Conservation (phyloP, 306 rosid species). For the barrel medic (Medicago truncatula) region MtrunA17r5.0-ANR NC_053044.1:27530001-27530500, state of each 20-base stretch:
- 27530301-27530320: conserved; percentile 87
- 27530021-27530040: conserved; percentile 88
- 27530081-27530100: conserved; percentile 86
- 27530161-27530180: conserved; percentile 4
- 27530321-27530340: conserved; percentile 94
- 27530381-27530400: conserved; percentile 33
- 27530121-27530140: conserved; percentile 85
- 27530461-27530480: conserved; percentile 19
- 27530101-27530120: conserved; percentile 76
- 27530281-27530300: conserved; percentile 92
- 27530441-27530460: conserved; percentile 23
- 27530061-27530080: conserved; percentile 71
- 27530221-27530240: conserved; percentile 53
- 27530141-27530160: conserved; percentile 3
- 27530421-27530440: conserved; percentile 11
- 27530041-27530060: conserved; percentile 86
- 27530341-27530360: conserved; percentile 96
- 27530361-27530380: conserved; percentile 99
- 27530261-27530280: conserved; percentile 97
- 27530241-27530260: conserved; percentile 61
- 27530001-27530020: conserved; percentile 77
- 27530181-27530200: conserved; percentile 15
- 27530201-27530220: conserved; percentile 30
- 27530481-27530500: conserved; percentile 35
- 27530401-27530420: conserved; percentile 9